Conservation (phyloP, 805 yeast genomes). For the Wickerhamomyces bisporus region DNA sequence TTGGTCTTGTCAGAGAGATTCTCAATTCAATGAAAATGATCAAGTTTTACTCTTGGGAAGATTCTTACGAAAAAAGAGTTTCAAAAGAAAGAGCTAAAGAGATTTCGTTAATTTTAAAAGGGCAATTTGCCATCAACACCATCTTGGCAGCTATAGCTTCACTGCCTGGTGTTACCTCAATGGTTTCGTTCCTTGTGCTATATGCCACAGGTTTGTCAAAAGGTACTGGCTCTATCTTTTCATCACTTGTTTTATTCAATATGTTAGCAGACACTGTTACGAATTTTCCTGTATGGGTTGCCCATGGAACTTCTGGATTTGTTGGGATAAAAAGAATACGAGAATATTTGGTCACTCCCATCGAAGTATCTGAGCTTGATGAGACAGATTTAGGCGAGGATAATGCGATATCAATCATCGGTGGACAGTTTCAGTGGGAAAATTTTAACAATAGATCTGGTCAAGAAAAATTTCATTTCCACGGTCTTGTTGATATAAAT, state of each 20-base stretch:
- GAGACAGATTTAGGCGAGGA: too few species aligned
- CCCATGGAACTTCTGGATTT: slow-evolving; percentile 56
- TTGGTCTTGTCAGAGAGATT: slow-evolving; percentile 50
- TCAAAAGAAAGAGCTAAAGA: slow-evolving; percentile 48
- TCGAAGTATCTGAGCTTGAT: too few species aligned
- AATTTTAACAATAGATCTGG: slow-evolving; percentile 27
- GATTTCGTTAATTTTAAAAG: slow-evolving; percentile 43
- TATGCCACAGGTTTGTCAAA: slow-evolving; percentile 29
- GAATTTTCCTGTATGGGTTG: slow-evolving; percentile 57
- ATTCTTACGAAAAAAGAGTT: slow-evolving; percentile 52
- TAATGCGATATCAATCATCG: slow-evolving; percentile 18
- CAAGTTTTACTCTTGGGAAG: slow-evolving; percentile 81
- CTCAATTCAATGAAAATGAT: slow-evolving; percentile 55
- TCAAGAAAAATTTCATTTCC: too few species aligned
- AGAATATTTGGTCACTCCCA: slow-evolving; percentile 40
- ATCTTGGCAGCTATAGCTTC: slow-evolving; percentile 48
- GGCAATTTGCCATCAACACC: too few species aligned
- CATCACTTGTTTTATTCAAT: slow-evolving; percentile 62
- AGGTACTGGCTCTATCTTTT: slow-evolving; percentile 55
- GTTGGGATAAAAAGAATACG: slow-evolving; percentile 56
- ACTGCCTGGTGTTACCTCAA: slow-evolving; percentile 44
- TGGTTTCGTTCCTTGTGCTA: slow-evolving; percentile 39
- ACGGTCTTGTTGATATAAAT: too few species aligned
- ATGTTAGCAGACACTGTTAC: slow-evolving; percentile 53
- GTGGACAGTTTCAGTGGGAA: slow-evolving; percentile 20